Evolutionary conservation across 371 early-diverging fungal species (phyloP), one percentile per base, ranked within the genome.

Genomic region (Nematocida sp.): DNA sequence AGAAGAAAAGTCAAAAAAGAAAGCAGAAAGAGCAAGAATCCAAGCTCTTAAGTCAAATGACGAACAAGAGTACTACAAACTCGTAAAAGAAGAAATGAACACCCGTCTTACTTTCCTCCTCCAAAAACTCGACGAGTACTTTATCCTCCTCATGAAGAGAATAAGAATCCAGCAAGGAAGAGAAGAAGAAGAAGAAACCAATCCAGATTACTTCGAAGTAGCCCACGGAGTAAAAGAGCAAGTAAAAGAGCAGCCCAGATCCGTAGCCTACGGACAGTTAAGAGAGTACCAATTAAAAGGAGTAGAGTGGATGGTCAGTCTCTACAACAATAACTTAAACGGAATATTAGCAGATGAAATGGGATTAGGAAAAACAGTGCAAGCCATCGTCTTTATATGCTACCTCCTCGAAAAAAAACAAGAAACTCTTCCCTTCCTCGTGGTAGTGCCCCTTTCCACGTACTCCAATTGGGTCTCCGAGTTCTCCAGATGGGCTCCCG

Each of bases 301-400:
- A 26, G 56, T 77, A n/a, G 77, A 77, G 39, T 77, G 77, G 77
- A 77, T 77, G 77, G 65, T 77, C 47, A 55, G 55, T 47, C 67
- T 64, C 16, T 64, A 77, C 51, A 64, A 69, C 50, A 65, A 63
- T 47, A 63, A 55, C 77, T 86, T 89, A 91, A 82, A 91, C 90
- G 97, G 95, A 11, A 92, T 95, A 57, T 86, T 99, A 26, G 95
- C 97, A 82, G 97, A 97, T 84, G 93, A 95, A 82, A 92, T 93
- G 92, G 95, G 96, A 0, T 80, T 95, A 0, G 97, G 97, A 9
- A 97, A 97, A 80, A 96, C 96, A 0, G 87, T 96, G 25, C 96
- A 96, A 80, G 86, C 90, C 1, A 89, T 91, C 45, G 84, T 92
- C 1, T 92, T 91, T 78, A 63, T 63, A 7, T 68, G 69, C 69